A percentile compares a stretch with the other conserved stretches of the same genome.
phyloP scores from a whole-genome alignment of 2,329 filamentous ascomycete species.

The Helotiales sp. region DNA sequence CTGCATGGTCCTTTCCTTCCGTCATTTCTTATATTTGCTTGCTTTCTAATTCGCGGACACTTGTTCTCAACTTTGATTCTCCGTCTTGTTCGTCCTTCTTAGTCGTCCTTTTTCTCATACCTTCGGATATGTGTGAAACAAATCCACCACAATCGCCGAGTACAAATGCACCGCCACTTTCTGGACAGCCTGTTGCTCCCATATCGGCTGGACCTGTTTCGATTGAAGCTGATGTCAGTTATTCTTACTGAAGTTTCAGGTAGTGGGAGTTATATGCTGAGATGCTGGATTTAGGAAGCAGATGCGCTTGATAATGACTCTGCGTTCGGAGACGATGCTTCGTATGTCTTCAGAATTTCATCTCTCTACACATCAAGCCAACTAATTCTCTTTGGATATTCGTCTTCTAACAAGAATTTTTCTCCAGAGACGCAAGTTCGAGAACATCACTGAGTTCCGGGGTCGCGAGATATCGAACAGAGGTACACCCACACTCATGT shows the following conservation, averaged over 20 bases:
- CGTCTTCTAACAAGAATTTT: background rate
- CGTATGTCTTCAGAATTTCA: background rate
- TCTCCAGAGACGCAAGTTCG: constrained; percentile 13
- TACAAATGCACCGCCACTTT: background rate
- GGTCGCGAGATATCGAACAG: constrained; percentile 22
- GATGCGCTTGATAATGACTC: constrained; percentile 21
- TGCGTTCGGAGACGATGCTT: constrained; percentile 17
- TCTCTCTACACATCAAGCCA: too few species aligned
- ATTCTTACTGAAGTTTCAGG: background rate
- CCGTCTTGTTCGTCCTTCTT: background rate
- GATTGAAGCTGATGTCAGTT: constrained; percentile 4
- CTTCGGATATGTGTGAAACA: background rate
- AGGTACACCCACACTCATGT: background rate
- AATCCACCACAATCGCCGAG: background rate
- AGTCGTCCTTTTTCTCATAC: background rate
- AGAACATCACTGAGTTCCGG: constrained; percentile 27
- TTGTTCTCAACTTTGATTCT: background rate
- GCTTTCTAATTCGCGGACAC: background rate
- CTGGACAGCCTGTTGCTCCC: background rate
- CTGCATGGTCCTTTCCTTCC: background rate
- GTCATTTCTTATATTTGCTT: background rate
- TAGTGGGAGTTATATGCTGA: background rate
- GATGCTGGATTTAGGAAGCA: background rate
- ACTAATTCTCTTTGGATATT: background rate
- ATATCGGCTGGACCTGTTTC: background rate